Conservation (phyloP, 176 grass and related monocot species). For the Paspalum vaginatum region DNA sequence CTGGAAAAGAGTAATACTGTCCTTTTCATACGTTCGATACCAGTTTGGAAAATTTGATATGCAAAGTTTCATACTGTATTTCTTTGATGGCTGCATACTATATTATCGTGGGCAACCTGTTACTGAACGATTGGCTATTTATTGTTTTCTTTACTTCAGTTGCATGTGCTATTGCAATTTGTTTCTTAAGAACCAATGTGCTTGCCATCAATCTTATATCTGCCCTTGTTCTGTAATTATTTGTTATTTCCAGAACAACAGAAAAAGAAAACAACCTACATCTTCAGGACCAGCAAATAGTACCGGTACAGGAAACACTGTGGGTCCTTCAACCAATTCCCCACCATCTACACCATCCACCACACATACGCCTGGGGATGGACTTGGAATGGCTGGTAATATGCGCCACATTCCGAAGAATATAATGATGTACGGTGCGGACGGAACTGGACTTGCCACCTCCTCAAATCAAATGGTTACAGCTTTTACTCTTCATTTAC, state of each 20-base stretch:
- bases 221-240: slow-evolving; percentile 26
- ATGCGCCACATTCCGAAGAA: slow-evolving; percentile 72
- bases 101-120: neutral
- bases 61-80: slow-evolving; percentile 6
- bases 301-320: slow-evolving; percentile 93
- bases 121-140: neutral
- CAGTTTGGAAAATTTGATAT: neutral
- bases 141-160: neutral
- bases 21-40: neutral
- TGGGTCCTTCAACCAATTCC: slow-evolving; percentile 78
- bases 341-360: slow-evolving; percentile 94
- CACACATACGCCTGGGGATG: slow-evolving; percentile 81
- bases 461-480: slow-evolving; percentile 99
- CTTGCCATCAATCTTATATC: slow-evolving; percentile 16
- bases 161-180: slow-evolving; percentile 18
- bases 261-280: slow-evolving; percentile 94
- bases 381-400: slow-evolving; percentile 69
- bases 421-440: slow-evolving; percentile 90
- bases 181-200: slow-evolving; percentile 3
- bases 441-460: slow-evolving; percentile 84
- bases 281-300: slow-evolving; percentile 96
- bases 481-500: slow-evolving; percentile 42
- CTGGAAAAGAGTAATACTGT: neutral
- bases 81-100: neutral
- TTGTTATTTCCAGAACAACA: slow-evolving; percentile 65